Conservation (phyloP, 1,284 basidiomycete species). For the Thelephora terrestris region DNA sequence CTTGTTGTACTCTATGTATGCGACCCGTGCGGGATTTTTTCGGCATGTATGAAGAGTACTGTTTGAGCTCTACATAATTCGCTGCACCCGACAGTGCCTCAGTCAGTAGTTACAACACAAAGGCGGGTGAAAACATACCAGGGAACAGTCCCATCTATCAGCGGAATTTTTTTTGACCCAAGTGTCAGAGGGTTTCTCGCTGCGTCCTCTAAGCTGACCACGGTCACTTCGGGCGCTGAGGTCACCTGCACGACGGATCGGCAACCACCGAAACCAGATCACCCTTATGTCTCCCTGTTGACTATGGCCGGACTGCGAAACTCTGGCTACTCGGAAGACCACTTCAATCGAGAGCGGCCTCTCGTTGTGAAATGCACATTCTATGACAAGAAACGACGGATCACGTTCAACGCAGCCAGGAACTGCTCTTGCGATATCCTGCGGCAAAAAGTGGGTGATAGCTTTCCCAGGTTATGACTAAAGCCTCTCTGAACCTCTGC, state of each 20-base stretch:
- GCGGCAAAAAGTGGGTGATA: conserved; percentile 46
- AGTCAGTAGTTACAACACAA: background rate
- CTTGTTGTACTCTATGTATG: too few species aligned
- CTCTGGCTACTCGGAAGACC: background rate
- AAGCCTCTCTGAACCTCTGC: conserved; percentile 1
- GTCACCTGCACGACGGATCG: too few species aligned
- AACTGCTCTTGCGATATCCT: conserved; percentile 70
- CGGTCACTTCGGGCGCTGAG: too few species aligned
- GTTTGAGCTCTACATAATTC: conserved; percentile 7
- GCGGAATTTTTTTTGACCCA: too few species aligned
- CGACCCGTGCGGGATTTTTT: too few species aligned
- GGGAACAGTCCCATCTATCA: conserved; percentile 78
- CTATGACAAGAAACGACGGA: conserved; percentile 62
- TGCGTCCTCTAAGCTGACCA: too few species aligned
- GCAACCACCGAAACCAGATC: too few species aligned
- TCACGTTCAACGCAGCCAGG: conserved; percentile 66
- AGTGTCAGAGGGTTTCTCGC: too few species aligned
- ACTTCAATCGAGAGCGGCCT: conserved; percentile 47
- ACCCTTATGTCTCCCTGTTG: too few species aligned
- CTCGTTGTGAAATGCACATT: conserved; percentile 73
- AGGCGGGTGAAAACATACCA: conserved; percentile 36
- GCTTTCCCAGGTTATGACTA: background rate
- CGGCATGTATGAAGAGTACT: too few species aligned
- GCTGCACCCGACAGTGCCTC: conserved; percentile 1
- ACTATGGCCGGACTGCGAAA: too few species aligned